A percentile compares a stretch with the other conserved stretches of the same genome.
These are phyloP conservation scores for Heritiera fomes DNA, from an alignment of 345 rosid genomes.

Conservation along the genomic window DNA sequence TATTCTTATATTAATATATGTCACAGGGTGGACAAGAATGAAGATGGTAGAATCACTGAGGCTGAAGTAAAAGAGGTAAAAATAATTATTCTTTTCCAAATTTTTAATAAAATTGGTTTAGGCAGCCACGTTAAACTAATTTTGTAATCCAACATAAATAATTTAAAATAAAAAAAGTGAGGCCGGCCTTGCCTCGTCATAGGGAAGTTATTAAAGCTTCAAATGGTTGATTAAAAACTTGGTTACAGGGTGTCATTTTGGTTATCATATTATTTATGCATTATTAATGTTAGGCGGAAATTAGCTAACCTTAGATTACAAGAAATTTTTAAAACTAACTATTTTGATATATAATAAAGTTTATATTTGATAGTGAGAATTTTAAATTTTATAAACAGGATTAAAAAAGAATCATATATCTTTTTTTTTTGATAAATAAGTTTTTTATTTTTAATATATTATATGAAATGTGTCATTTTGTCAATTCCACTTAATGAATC, in stretches of 20 bases:
- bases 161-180: neutral
- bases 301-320: conserved; percentile 53
- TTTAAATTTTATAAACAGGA: no score
- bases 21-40: conserved; percentile 95
- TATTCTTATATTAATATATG: conserved; percentile 7
- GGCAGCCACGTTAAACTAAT: neutral
- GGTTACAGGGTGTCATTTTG: conserved; percentile 36
- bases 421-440: no score
- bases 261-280: conserved; percentile 1
- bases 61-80: conserved; percentile 95
- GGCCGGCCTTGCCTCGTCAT: neutral
- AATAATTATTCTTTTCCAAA: neutral
- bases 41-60: conserved; percentile 87
- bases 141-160: neutral
- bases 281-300: conserved; percentile 54
- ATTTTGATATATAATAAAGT: conserved; percentile 38
- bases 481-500: no score
- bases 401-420: no score
- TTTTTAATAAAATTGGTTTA: neutral
- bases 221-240: neutral
- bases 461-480: no score
- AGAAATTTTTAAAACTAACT: conserved; percentile 44
- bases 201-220: neutral
- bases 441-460: no score
- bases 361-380: no score